Evolutionary conservation across 345 rosid genomes (phyloP).

Genomic region (Bretschneidera sinensis): DNA sequence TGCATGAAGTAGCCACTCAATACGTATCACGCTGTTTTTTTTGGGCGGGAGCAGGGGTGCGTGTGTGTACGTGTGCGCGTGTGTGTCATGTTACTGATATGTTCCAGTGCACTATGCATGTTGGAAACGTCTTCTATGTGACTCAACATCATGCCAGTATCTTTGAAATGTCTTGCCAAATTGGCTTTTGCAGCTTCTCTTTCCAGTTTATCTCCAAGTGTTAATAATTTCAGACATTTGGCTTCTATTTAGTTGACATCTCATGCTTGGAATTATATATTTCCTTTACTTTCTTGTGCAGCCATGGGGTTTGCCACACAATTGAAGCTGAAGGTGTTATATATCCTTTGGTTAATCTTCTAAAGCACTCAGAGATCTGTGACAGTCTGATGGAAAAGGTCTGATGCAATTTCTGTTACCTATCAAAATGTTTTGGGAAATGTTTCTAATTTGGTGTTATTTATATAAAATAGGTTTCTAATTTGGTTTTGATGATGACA

Average conservation of each 20-base stretch:
- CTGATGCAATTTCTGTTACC: constrained; percentile 8
- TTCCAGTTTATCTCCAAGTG: background rate
- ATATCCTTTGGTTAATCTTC: constrained; percentile 40
- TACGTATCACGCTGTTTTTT: no score
- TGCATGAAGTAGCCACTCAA: no score
- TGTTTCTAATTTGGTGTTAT: background rate
- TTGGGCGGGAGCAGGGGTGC: no score
- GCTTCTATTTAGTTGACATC: constrained; percentile 1
- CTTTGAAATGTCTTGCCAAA: no score
- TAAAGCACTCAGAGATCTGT: constrained; percentile 45
- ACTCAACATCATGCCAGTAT: no score
- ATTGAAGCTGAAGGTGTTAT: constrained; percentile 75
- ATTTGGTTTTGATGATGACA: constrained; percentile 12
- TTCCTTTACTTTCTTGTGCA: constrained; percentile 33
- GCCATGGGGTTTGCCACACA: constrained; percentile 52
- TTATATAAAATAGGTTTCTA: background rate
- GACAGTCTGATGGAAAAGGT: constrained; percentile 60
- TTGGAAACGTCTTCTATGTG: no score
- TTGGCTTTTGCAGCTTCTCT: no score
- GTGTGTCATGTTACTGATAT: no score
- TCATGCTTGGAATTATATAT: constrained; percentile 1
- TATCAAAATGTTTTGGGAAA: background rate
- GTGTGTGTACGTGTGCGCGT: no score
- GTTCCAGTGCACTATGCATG: no score
- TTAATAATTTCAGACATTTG: background rate